Base-by-base conservation (phyloP, 2,329 filamentous ascomycete species). In the Biscogniauxia sp. region DNA sequence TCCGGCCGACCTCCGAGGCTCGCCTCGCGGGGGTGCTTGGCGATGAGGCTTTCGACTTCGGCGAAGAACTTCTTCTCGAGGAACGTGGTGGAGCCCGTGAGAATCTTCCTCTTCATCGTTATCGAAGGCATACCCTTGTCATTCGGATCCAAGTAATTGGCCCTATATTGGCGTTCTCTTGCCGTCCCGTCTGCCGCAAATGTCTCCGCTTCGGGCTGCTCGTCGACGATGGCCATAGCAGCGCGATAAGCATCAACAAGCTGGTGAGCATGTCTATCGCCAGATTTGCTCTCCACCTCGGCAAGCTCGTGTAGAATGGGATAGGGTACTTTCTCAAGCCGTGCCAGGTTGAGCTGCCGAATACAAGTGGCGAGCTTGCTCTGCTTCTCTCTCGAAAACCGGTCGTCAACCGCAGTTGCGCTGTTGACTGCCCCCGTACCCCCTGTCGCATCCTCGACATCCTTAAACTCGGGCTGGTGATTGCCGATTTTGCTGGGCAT, bases 1-100 rank as follows among this genome's bases (percentile, higher is more conserved):
- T 93, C 92, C 1, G 95, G 95, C 50, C 93, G 86, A 65, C 95
- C 95, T 61, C 95, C 95, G 51, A 97, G 84, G 72, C 91, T 91
- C 28, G 95, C 94, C 72, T 97, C 93, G 58, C 89, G 87, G 1
- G 93, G 93, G 72, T 95, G 92, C 75, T 90, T 96, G 49, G 85
- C 83, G 62, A 99, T 89, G 50, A 90, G 80, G 9, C 81, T 83
- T 72, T 97, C 91, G 45, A 98, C 83, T 66, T 94, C 88, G 54
- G 82, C 81, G 72, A 90, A 88, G 75, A 96, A 97, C 65, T 89
- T 85, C 69, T 86, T 88, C 76, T 98, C 94, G 25, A 98, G 79
- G 74, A 90, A 96, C 15, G 76, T 79, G 63, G 91, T 90, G 55
- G 93, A 92, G 2, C 94, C 94, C 55, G 87, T 82, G 15, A 97